These are phyloP conservation scores for Triangularia verruculosa DNA, from an alignment of 2,329 filamentous ascomycete species.

Conservation along the genomic window DNA sequence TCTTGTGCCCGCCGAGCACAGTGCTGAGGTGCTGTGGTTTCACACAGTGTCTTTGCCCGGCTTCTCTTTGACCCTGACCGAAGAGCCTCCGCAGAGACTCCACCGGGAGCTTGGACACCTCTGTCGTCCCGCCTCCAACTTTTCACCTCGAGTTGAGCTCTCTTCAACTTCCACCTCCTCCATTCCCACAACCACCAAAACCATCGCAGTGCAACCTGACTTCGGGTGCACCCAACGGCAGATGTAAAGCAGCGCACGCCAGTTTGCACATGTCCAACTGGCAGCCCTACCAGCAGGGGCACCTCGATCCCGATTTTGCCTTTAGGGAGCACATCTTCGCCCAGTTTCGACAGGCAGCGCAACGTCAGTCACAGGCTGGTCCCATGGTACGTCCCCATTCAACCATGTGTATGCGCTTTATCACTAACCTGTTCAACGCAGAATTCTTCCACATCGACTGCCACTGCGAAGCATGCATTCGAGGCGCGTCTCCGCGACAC, in stretches of 20 bases:
- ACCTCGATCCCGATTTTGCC: constrained; percentile 24
- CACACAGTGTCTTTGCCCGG: constrained; percentile 2
- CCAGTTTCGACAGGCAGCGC: constrained; percentile 26
- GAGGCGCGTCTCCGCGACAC: constrained; percentile 78
- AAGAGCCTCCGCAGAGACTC: background rate
- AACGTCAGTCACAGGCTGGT: constrained; percentile 26
- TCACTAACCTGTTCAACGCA: constrained; percentile 33
- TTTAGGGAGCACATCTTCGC: constrained; percentile 29
- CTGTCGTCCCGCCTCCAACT: constrained; percentile 10
- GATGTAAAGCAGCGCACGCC: constrained; percentile 27
- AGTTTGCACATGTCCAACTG: constrained; percentile 31
- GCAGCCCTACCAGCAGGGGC: constrained; percentile 23
- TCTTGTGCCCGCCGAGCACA: background rate
- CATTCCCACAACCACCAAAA: constrained; percentile 15
- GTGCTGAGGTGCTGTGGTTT: background rate
- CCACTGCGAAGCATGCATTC: constrained; percentile 71
- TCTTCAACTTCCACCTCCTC: constrained; percentile 15
- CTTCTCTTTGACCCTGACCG: constrained; percentile 9
- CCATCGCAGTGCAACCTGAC: constrained; percentile 12
- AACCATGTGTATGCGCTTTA: background rate
- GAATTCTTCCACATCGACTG: constrained; percentile 70
- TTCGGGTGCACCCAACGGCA: constrained; percentile 14
- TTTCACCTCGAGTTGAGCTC: constrained; percentile 13
- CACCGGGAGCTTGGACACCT: constrained; percentile 18
- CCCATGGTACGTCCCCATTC: constrained; percentile 28